phyloP scores from a whole-genome alignment of 257 asterid genomes.

The Solanum chilense region DNA sequence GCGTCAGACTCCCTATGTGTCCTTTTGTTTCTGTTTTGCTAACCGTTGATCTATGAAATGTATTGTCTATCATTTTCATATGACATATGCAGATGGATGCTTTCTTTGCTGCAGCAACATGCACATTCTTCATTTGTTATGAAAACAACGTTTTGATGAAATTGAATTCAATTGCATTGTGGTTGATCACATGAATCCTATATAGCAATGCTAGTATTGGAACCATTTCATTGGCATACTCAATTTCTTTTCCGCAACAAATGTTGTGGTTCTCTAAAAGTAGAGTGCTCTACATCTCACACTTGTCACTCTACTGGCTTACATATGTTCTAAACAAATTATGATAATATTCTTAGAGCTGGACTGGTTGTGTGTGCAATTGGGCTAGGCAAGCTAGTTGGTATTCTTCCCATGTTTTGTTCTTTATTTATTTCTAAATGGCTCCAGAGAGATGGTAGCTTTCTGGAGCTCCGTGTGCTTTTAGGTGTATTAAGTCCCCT shows the following conservation, averaged over 20 bases:
- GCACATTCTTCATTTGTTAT: not conserved
- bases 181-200: not conserved
- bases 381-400: not conserved
- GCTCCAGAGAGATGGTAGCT: not conserved
- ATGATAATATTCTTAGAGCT: not conserved
- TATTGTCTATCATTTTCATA: not conserved
- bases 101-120: not conserved
- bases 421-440: not conserved
- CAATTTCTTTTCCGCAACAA: not conserved
- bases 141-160: not conserved
- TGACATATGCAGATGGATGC: not conserved
- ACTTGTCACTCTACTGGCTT: not conserved
- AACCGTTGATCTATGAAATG: not conserved
- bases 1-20: not conserved
- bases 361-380: not conserved
- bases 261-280: not conserved
- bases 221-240: not conserved
- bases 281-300: not conserved
- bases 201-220: not conserved
- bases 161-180: not conserved
- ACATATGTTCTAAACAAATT: not conserved
- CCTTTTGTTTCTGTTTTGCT: not conserved
- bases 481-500: not conserved
- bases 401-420: not conserved
- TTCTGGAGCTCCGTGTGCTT: not conserved